Evolutionary conservation across 345 rosid species (phyloP), one percentile per base, ranked within the genome.

Genomic region (Trapa incisa): DNA sequence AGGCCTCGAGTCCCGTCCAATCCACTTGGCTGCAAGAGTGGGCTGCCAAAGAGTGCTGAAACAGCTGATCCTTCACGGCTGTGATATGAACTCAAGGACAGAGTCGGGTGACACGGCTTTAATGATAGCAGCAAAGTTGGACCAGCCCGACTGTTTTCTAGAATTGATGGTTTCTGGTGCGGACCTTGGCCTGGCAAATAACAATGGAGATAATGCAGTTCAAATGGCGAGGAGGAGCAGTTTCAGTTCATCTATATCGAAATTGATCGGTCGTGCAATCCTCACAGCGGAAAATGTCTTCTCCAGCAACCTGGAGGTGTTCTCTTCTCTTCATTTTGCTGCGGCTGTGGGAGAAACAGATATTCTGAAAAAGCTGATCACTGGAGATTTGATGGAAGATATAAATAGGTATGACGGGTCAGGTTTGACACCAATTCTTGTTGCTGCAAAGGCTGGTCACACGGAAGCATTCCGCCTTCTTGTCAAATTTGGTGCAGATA

Each of bases 11-110:
- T 76, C 77, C 56, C 53, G 68, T 22, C 80, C 72, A 13, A 69
- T 76, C 38, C 82, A 79, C 66, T 58, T 79, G 72, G 79, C 80
- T 5, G 76, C 72, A 52, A 69, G 80, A 68, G 67, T 64, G 36
- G 77, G 77, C 8, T 73, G 70, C 66, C 72, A 67, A 45, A 50
- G 64, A 32, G 73, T 75, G 17, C 50, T 79, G 39, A 73, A 73
- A 37, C 71, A 52, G 62, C 65, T 79, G 75, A 65, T 76, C 43
- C 45, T 47, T 38, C 67, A 67, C 8, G 71, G 78, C 9, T 74
- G 74, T 4, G 42, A 76, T 47, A 60, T 71, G 29, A 53, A 79
- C 69, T 71, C 78, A 17, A 72, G 70, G 72, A 79, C 74, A 9
- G 74, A 76, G 65, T 57, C 68, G 29, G 80, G 78, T 14, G 74